Percentiles rank a stretch among this genome's conserved stretches.
Conservation (phyloP, 108 stramenopile genomes). For the Schizochytrium sp. region DNA sequence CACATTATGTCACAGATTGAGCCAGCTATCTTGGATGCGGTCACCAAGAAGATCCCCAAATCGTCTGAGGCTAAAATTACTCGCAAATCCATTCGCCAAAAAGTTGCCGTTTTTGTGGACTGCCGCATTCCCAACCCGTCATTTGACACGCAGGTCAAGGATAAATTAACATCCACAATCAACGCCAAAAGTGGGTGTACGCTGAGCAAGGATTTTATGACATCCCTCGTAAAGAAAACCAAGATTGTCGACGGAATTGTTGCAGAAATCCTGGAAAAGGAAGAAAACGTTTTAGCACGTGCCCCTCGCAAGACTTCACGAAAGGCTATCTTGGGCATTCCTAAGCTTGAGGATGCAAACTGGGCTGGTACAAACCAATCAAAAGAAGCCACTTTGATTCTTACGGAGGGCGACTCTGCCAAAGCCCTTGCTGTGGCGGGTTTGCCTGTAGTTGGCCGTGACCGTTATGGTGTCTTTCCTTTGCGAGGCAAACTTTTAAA, state of each 20-base stretch:
- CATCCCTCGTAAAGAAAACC: slow-evolving; percentile 72
- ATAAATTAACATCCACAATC: slow-evolving; percentile 64
- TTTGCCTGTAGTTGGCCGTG: slow-evolving; percentile 89
- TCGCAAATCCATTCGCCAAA: background rate
- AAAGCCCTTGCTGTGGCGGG: slow-evolving; percentile 92
- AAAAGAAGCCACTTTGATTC: slow-evolving; percentile 80
- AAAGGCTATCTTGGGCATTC: slow-evolving; percentile 76
- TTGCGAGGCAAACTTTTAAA: slow-evolving; percentile 97
- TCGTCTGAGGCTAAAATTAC: slow-evolving; percentile 66
- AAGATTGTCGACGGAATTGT: slow-evolving; percentile 59
- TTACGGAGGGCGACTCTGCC: slow-evolving; percentile 96
- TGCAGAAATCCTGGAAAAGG: slow-evolving; percentile 35
- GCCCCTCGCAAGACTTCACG: slow-evolving; percentile 65
- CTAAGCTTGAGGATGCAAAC: slow-evolving; percentile 94
- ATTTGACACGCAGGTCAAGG: slow-evolving; percentile 66
- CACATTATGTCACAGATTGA: background rate
- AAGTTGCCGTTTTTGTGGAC: slow-evolving; percentile 42
- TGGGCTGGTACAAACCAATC: slow-evolving; percentile 78
- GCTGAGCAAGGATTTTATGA: slow-evolving; percentile 72
- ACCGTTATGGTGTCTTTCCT: slow-evolving; percentile 94
- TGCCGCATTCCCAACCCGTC: slow-evolving; percentile 22
- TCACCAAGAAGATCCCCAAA: slow-evolving; percentile 81
- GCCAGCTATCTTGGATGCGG: slow-evolving; percentile 76
- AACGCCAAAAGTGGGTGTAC: background rate
- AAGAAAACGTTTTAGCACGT: slow-evolving; percentile 51